Evolutionary conservation across 345 rosid species (phyloP).

Genomic region (Linum trigynum): DNA sequence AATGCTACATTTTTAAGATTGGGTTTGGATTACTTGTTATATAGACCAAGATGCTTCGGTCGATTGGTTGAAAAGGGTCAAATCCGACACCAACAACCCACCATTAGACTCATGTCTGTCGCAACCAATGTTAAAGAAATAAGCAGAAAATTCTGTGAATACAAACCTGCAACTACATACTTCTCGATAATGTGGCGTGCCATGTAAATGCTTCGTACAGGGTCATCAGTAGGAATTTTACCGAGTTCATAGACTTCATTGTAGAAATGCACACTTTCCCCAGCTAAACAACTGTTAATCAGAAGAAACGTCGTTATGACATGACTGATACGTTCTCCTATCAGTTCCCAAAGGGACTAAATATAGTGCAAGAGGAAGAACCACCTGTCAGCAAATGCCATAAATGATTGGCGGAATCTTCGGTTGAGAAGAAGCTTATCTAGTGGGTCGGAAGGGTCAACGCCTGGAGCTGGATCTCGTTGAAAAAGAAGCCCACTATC

Average conservation of each 20-base stretch:
- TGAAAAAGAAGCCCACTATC: slow-evolving; percentile 64
- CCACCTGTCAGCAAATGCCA: slow-evolving; percentile 91
- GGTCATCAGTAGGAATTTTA: slow-evolving; percentile 58
- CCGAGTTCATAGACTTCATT: slow-evolving; percentile 71
- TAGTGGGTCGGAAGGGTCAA: slow-evolving; percentile 62
- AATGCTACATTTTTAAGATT: too few species aligned
- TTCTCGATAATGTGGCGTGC: slow-evolving; percentile 38
- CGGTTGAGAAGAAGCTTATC: slow-evolving; percentile 74
- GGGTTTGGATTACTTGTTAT: too few species aligned
- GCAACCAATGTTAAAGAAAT: background rate
- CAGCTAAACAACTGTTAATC: slow-evolving; percentile 67
- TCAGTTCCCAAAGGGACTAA: background rate
- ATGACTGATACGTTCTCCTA: background rate
- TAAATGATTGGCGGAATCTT: slow-evolving; percentile 71
- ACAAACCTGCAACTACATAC: slow-evolving; percentile 4
- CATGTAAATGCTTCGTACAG: slow-evolving; percentile 74
- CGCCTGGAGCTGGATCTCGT: slow-evolving; percentile 33
- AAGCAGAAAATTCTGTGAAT: slow-evolving; percentile 5
- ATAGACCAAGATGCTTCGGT: too few species aligned
- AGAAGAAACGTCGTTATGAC: slow-evolving; percentile 6
- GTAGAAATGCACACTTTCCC: slow-evolving; percentile 83
- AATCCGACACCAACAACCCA: background rate
- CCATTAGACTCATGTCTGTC: background rate
- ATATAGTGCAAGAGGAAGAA: slow-evolving; percentile 5
- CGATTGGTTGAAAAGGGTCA: background rate